Evolutionary conservation across 345 rosid species (phyloP), one percentile per base, ranked within the genome.

Genomic region (Rhizophora mangle): DNA sequence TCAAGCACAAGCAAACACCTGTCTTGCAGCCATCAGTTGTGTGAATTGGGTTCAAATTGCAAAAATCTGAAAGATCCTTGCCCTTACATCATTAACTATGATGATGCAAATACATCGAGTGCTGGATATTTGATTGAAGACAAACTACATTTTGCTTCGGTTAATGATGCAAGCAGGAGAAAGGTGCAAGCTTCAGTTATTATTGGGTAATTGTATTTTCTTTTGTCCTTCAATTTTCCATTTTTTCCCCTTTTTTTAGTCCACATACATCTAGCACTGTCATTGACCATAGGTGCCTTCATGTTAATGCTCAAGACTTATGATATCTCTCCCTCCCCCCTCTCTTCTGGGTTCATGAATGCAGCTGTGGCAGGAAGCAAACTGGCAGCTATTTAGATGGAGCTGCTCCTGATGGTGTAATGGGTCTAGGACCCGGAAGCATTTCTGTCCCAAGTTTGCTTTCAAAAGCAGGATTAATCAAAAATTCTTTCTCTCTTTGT

Each of bases 401-500:
- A 47, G 72, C 72, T 60, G 72, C 72, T 69, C 65, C 72, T 29
- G 72, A 69, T 60, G 72, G 72, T 47, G 72, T 69, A 5, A 69
- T 69, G 65, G 72, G 72, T 6, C 47, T 69, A 26, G 72, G 72
- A 30, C 72, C 65, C 21, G 72, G 72, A 59, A 49, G 22, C 37
- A 60, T 69, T 30, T 69, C 72, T 60, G 72, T 69, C 21, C 72
- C 63, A n/a, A 60, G 72, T 31, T 46, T 69, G 47, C 72, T 69
- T 31, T 31, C 72, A 1, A 60, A 49, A 49, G 65, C 65, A 19
- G 72, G 72, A 51, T 49, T 69, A 49, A 60, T 61, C 31, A 57
- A 6, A 52, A 76, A 76, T 52, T 76, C 76, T 11, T 76, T 76
- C 61, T 76, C 76, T 0, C 70, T 76, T 60, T 76, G 80, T 63